A percentile compares a stretch with the other conserved stretches of the same genome.
These are phyloP conservation scores for Onygena corvina DNA, from an alignment of 2,329 filamentous ascomycete genomes.

Conservation along the genomic window DNA sequence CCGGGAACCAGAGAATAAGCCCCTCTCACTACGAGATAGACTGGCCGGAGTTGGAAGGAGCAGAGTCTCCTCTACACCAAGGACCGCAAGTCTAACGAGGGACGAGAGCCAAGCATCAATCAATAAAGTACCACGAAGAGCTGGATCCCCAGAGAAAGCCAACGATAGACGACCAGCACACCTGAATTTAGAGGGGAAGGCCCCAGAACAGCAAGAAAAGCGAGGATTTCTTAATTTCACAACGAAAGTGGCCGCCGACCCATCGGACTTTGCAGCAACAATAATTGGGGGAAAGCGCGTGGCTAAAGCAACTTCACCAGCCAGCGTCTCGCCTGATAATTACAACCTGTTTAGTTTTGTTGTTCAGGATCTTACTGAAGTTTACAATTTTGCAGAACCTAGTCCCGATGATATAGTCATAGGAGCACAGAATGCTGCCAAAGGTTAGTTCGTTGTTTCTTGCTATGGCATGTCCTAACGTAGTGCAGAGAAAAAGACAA, in stretches of 20 bases:
- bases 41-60: constrained; percentile 24
- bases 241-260: constrained; percentile 32
- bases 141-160: neutral
- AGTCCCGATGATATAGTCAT: constrained; percentile 87
- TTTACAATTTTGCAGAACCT: constrained; percentile 60
- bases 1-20: constrained; percentile 15
- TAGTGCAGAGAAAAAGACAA: constrained; percentile 35
- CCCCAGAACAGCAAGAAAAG: neutral
- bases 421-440: constrained; percentile 60
- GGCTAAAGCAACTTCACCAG: neutral
- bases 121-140: neutral
- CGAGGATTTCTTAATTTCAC: neutral
- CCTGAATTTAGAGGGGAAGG: neutral
- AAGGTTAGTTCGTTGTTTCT: constrained; percentile 54
- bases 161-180: too few species aligned
- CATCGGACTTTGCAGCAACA: constrained; percentile 41
- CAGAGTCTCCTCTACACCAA: neutral
- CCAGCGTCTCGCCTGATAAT: neutral
- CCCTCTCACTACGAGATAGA: constrained; percentile 30
- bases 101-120: neutral
- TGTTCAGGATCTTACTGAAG: constrained; percentile 32
- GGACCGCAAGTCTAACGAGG: neutral
- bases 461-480: constrained; percentile 24
- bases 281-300: constrained; percentile 25
- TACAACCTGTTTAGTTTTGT: constrained; percentile 20